Evolutionary conservation across 306 rosid genomes (phyloP).

Genomic region (Vigna mungo): DNA sequence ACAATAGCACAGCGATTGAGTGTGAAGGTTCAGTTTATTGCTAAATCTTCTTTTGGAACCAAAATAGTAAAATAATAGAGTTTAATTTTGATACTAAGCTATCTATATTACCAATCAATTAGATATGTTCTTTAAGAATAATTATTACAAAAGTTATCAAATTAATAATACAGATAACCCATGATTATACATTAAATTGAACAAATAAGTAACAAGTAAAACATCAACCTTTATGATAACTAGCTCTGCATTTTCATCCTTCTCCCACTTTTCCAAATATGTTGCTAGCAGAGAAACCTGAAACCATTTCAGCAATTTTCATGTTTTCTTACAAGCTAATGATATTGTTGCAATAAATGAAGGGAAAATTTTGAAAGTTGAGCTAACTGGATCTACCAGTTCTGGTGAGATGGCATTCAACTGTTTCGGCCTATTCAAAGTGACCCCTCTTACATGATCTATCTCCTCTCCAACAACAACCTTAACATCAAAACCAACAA

Average conservation of each 20-base stretch:
- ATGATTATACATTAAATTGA: not conserved
- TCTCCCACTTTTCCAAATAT: conserved; percentile 91
- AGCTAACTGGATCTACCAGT: conserved; percentile 51
- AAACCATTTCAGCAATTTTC: conserved; percentile 12
- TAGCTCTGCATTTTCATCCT: conserved; percentile 77
- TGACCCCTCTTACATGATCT: conserved; percentile 73
- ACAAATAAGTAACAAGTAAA: conserved; percentile 13
- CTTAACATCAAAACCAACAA: conserved; percentile 51
- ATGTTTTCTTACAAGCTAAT: not conserved
- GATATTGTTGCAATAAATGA: not conserved
- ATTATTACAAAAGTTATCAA: not conserved
- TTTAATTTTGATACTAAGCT: not conserved
- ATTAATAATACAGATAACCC: not conserved
- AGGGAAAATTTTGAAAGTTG: not conserved
- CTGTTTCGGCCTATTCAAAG: conserved; percentile 81
- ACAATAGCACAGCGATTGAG: conserved; percentile 20
- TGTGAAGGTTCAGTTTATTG: not conserved
- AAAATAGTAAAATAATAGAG: not conserved
- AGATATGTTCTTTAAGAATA: not conserved
- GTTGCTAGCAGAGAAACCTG: conserved; percentile 83
- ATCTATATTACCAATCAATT: not conserved
- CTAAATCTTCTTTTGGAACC: not conserved
- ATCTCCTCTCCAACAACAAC: conserved; percentile 84
- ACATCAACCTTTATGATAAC: conserved; percentile 76
- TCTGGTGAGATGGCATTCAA: conserved; percentile 87